A percentile compares a stretch with the other conserved stretches of the same genome.
phyloP scores from a whole-genome alignment of 2,329 filamentous ascomycete genomes.

The Aspergillus aculeatus region DNA sequence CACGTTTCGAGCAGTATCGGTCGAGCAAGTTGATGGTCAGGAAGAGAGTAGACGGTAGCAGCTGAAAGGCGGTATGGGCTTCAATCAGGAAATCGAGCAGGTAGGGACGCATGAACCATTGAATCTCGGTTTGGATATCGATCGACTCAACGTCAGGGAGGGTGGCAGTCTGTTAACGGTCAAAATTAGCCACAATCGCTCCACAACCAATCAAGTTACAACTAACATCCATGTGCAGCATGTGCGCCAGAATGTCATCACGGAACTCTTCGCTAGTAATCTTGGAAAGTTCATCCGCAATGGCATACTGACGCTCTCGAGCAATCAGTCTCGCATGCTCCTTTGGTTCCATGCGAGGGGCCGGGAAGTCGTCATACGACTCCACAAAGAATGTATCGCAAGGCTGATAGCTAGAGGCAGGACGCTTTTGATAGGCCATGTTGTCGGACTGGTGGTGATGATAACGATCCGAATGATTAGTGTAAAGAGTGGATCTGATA shows the following conservation, averaged over 20 bases:
- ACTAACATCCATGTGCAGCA: conserved; percentile 85
- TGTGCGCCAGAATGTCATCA: conserved; percentile 90
- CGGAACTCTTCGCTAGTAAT: conserved; percentile 86
- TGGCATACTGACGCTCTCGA: conserved; percentile 79
- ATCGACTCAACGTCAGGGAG: conserved; percentile 95
- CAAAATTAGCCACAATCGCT: conserved; percentile 25
- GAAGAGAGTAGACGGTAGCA: conserved; percentile 93
- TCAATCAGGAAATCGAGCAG: conserved; percentile 97
- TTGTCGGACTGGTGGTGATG: conserved; percentile 30
- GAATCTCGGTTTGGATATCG: conserved; percentile 98
- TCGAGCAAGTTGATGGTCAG: conserved; percentile 95
- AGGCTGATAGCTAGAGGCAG: conserved; percentile 57
- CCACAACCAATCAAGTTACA: neutral
- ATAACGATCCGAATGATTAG: conserved; percentile 24
- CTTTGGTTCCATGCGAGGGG: conserved; percentile 62
- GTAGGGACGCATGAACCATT: conserved; percentile 99
- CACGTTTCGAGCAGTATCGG: conserved; percentile 93
- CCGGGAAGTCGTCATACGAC: conserved; percentile 52
- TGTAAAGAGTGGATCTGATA: conserved; percentile 46
- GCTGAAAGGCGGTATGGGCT: conserved; percentile 89
- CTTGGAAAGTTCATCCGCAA: conserved; percentile 84
- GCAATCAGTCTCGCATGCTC: conserved; percentile 77
- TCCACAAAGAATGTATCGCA: conserved; percentile 71
- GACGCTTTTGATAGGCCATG: conserved; percentile 57
- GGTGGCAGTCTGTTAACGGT: conserved; percentile 65